A percentile compares a stretch with the other conserved stretches of the same genome.
phyloP scores from a whole-genome alignment of 2,329 filamentous ascomycete species.

The Rosellinia necatrix region DNA sequence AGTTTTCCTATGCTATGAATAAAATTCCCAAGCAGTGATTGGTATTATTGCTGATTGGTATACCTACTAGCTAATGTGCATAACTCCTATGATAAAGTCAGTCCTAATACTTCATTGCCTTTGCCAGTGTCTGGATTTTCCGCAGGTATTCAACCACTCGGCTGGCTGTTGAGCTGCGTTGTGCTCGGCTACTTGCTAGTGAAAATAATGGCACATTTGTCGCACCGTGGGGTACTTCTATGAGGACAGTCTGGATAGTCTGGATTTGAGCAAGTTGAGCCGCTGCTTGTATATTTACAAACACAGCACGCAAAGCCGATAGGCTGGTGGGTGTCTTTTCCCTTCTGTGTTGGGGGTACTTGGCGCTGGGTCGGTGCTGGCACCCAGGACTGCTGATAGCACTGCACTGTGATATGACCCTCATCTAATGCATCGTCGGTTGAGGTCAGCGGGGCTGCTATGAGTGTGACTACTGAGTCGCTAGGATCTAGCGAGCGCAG shows the following conservation, averaged over 20 bases:
- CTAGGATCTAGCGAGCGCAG: constrained; percentile 7
- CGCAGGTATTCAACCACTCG: background rate
- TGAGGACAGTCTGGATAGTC: constrained; percentile 32
- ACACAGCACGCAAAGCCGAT: constrained; percentile 38
- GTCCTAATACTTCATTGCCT: background rate
- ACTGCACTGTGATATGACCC: background rate
- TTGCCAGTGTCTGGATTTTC: background rate
- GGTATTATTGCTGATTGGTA: no score
- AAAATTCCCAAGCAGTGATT: no score
- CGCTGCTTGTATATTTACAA: constrained; percentile 35
- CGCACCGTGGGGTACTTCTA: constrained; percentile 32
- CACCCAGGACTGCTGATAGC: no score
- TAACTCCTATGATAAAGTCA: no score
- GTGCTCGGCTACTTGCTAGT: constrained; percentile 18
- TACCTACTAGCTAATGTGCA: no score
- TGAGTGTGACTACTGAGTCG: background rate
- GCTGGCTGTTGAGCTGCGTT: no score
- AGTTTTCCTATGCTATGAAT: no score
- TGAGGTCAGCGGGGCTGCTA: background rate
- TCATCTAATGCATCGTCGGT: background rate
- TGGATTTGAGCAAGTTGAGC: constrained; percentile 36
- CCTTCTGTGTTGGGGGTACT: background rate
- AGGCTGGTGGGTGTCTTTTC: constrained; percentile 30
- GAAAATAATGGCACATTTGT: constrained; percentile 34
- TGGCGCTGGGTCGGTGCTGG: background rate